Evolutionary conservation across 2,329 filamentous ascomycete genomes (phyloP).

Genomic region (Fusarium tricinctum): DNA sequence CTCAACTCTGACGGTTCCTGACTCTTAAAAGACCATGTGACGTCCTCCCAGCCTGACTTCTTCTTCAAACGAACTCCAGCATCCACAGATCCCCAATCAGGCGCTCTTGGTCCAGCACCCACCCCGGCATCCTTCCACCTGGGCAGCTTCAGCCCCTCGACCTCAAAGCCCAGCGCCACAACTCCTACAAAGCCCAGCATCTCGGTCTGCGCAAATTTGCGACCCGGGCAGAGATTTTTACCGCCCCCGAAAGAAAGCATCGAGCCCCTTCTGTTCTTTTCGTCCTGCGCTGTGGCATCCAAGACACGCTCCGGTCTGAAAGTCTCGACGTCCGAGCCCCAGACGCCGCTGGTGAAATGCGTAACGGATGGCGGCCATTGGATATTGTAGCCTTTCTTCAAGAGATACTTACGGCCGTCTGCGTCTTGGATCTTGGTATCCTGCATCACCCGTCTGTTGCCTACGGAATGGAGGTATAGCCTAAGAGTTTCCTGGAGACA

Average conservation of each 20-base stretch:
- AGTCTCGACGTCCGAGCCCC: slow-evolving; percentile 38
- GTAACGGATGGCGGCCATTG: slow-evolving; percentile 44
- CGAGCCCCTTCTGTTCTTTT: slow-evolving; percentile 44
- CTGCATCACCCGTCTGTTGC: slow-evolving; percentile 56
- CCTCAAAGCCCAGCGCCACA: slow-evolving; percentile 18
- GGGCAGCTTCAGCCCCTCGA: slow-evolving; percentile 36
- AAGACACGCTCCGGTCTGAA: slow-evolving; percentile 47
- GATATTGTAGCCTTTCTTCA: slow-evolving; percentile 47
- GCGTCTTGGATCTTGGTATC: slow-evolving; percentile 55
- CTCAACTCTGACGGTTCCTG: background rate
- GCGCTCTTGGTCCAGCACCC: slow-evolving; percentile 16
- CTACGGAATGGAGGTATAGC: slow-evolving; percentile 54
- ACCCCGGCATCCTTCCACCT: slow-evolving; percentile 4
- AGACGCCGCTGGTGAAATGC: slow-evolving; percentile 38
- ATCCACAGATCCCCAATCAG: slow-evolving; percentile 2
- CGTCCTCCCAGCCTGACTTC: slow-evolving; percentile 25
- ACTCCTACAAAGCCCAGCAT: slow-evolving; percentile 25
- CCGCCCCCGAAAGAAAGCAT: slow-evolving; percentile 54
- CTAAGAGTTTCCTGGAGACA: slow-evolving; percentile 61
- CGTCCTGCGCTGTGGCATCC: slow-evolving; percentile 26
- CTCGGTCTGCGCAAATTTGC: slow-evolving; percentile 52
- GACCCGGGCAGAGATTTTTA: slow-evolving; percentile 52
- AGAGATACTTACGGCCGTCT: slow-evolving; percentile 42
- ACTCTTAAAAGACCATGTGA: background rate
- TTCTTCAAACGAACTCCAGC: slow-evolving; percentile 9